Percentiles rank a stretch among this genome's conserved stretches.
Conservation (phyloP, 441 rosid genomes). For the Hura crepitans region DNA sequence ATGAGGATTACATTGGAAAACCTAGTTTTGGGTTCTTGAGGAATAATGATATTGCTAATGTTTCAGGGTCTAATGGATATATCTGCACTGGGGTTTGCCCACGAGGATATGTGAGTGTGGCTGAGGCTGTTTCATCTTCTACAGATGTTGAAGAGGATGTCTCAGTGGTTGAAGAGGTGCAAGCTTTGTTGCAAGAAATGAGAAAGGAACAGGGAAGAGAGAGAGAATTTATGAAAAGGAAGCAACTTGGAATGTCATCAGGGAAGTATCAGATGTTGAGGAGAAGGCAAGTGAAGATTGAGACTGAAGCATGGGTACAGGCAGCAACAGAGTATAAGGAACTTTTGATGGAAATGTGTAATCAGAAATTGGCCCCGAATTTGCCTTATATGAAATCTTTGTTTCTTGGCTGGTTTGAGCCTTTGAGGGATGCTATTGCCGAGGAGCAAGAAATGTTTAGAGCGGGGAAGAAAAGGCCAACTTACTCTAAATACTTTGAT, state of each 20-base stretch:
- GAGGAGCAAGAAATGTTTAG: constrained; percentile 64
- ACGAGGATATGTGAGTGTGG: constrained; percentile 67
- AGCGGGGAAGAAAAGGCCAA: constrained; percentile 42
- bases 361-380: constrained; percentile 84
- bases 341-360: constrained; percentile 82
- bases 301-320: constrained; percentile 91
- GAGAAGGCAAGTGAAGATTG: constrained; percentile 79
- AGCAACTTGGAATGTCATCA: constrained; percentile 39
- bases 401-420: constrained; percentile 97
- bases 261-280: constrained; percentile 46
- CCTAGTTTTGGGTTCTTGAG: constrained; percentile 30
- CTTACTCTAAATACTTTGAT: constrained; percentile 52
- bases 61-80: constrained; percentile 5
- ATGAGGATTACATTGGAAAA: constrained; percentile 31
- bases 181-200: constrained; percentile 57
- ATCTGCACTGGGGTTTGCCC: constrained; percentile 37
- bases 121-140: constrained; percentile 67
- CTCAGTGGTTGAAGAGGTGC: constrained; percentile 53
- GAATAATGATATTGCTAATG: background rate
- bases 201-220: constrained; percentile 47
- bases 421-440: constrained; percentile 64
- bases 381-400: constrained; percentile 82
- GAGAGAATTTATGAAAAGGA: constrained; percentile 21
- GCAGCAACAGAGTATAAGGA: constrained; percentile 85
- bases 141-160: constrained; percentile 75